Percentiles rank a stretch among this genome's conserved stretches.
Conservation (phyloP, 371 early-diverging fungal species). For the Rhizopus microsporus region DNA sequence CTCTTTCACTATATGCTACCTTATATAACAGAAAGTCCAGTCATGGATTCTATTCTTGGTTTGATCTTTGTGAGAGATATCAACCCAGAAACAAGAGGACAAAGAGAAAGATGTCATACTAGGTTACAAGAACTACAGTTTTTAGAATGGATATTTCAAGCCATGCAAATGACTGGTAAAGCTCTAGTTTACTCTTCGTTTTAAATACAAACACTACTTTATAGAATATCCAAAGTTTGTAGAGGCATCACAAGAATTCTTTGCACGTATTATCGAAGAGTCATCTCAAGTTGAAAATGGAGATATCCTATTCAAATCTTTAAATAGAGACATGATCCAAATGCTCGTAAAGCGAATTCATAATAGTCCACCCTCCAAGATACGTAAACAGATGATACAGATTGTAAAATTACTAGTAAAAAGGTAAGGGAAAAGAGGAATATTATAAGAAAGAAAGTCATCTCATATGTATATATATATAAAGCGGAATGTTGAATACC, state of each 20-base stretch:
- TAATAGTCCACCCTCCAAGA: conserved; percentile 18
- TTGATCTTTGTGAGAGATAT: conserved; percentile 39
- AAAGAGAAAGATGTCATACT: conserved; percentile 26
- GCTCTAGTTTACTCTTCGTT: background rate
- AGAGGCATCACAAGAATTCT: conserved; percentile 34
- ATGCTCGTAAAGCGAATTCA: conserved; percentile 25
- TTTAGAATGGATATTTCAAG: conserved; percentile 34
- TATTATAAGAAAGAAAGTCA: background rate
- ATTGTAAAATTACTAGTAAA: conserved; percentile 32
- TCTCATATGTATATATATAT: background rate
- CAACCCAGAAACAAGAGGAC: conserved; percentile 33
- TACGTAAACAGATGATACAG: conserved; percentile 28
- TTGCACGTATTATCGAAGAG: conserved; percentile 46
- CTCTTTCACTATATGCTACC: conserved; percentile 44
- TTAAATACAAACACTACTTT: too few species aligned
- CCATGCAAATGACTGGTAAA: conserved; percentile 30
- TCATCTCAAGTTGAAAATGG: conserved; percentile 40
- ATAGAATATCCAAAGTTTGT: conserved; percentile 23
- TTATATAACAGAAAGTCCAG: conserved; percentile 27
- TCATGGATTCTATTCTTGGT: conserved; percentile 32
- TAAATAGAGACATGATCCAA: conserved; percentile 24
- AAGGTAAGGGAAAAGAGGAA: conserved; percentile 17
- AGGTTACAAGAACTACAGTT: conserved; percentile 29
- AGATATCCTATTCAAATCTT: conserved; percentile 26
- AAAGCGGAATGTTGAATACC: conserved; percentile 37